Conservation (phyloP, 75 land plant genomes). For the Isoetes taiwanensis region DNA sequence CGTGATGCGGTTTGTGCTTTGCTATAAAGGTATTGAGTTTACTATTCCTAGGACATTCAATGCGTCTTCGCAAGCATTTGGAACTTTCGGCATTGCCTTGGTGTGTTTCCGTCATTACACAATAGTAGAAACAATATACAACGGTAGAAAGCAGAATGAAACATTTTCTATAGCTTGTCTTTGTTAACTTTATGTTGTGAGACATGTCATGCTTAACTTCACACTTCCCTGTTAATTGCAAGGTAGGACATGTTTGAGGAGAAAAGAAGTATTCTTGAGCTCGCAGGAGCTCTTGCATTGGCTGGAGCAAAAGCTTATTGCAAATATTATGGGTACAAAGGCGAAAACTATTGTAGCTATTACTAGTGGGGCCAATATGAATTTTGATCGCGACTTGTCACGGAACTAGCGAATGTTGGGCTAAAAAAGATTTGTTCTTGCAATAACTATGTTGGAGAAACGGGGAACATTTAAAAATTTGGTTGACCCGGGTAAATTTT, state of each 20-base stretch:
- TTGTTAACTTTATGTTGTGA: too few species aligned
- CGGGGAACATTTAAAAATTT: slow-evolving; percentile 33
- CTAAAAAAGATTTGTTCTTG: slow-evolving; percentile 39
- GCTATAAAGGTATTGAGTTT: slow-evolving; percentile 38
- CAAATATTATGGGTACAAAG: slow-evolving; percentile 32
- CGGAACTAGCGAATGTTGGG: slow-evolving; percentile 49
- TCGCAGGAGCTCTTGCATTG: slow-evolving; percentile 42
- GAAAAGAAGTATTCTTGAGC: slow-evolving; percentile 43
- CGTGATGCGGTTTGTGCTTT: slow-evolving; percentile 52
- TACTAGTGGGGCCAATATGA: slow-evolving; percentile 52
- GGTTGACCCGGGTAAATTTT: slow-evolving; percentile 18
- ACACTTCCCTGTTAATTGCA: too few species aligned
- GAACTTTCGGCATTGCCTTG: too few species aligned
- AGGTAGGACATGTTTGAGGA: slow-evolving; percentile 47
- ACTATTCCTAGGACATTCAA: too few species aligned
- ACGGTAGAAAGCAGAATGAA: too few species aligned
- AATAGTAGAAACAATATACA: too few species aligned
- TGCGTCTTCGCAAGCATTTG: too few species aligned
- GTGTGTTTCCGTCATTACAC: too few species aligned
- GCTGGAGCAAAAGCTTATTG: slow-evolving; percentile 50
- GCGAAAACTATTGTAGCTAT: slow-evolving; percentile 34
- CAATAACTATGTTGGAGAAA: slow-evolving; percentile 35
- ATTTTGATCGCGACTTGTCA: slow-evolving; percentile 43
- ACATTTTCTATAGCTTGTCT: too few species aligned
- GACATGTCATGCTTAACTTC: background rate